Evolutionary conservation across 331 rosid genomes (phyloP).

Genomic region (Spiraea crenata): DNA sequence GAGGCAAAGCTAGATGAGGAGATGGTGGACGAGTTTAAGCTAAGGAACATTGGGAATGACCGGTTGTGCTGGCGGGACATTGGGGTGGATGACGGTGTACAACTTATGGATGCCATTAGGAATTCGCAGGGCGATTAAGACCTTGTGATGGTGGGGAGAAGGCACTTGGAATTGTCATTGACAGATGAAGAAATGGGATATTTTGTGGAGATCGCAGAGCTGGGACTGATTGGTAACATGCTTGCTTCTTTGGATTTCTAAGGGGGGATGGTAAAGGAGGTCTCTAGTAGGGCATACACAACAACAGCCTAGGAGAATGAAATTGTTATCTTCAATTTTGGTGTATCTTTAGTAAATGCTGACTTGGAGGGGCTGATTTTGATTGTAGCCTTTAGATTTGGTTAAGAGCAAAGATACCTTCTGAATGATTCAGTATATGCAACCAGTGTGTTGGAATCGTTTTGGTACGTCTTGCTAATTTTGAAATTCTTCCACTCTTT

Average conservation of each 20-base stretch:
- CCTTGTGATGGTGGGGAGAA: constrained; percentile 46
- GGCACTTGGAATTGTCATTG: constrained; percentile 3
- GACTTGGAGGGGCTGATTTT: no score
- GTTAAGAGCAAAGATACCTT: no score
- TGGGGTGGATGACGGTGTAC: constrained; percentile 25
- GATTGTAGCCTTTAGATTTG: no score
- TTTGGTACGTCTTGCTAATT: no score
- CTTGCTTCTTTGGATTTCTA: constrained; percentile 47
- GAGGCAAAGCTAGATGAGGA: constrained; percentile 39
- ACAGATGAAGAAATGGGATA: constrained; percentile 32
- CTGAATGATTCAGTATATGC: no score
- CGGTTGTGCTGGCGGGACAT: constrained; percentile 27
- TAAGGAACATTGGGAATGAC: constrained; percentile 6
- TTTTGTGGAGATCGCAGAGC: constrained; percentile 37
- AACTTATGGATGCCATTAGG: constrained; percentile 25
- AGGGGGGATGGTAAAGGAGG: constrained; percentile 24
- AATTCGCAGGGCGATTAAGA: constrained; percentile 38
- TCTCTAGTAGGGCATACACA: no score
- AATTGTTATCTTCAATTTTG: no score
- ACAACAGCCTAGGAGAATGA: no score
- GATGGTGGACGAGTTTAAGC: constrained; percentile 41
- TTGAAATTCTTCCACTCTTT: no score
- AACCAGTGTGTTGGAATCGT: no score
- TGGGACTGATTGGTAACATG: constrained; percentile 56
- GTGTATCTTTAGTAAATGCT: no score